phyloP scores from a whole-genome alignment of 768 basidiomycete species.

The Leccinum variicolor region DNA sequence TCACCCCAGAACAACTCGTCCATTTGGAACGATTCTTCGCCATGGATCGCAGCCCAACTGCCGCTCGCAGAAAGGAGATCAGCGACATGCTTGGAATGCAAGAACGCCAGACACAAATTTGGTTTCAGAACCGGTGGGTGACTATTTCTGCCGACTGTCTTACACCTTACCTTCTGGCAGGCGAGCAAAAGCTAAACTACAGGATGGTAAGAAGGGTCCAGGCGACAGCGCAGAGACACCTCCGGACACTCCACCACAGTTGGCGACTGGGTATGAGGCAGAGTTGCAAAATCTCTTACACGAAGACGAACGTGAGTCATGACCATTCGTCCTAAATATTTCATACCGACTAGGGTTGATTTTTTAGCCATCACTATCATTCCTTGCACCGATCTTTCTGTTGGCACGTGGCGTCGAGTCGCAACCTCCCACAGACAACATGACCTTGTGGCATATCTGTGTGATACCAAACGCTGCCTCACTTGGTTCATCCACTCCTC shows the following conservation, averaged over 20 bases:
- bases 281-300: conserved; percentile 67
- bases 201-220: conserved; percentile 52
- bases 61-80: conserved; percentile 68
- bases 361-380: conserved; percentile 66
- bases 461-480: conserved; percentile 60
- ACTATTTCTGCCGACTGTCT: not conserved
- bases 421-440: conserved; percentile 50
- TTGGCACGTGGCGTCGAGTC: conserved; percentile 79
- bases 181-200: conserved; percentile 78
- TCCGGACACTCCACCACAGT: conserved; percentile 50
- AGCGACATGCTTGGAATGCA: conserved; percentile 74
- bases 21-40: conserved; percentile 72
- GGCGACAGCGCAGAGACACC: conserved; percentile 35
- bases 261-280: conserved; percentile 49
- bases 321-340: not conserved
- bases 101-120: conserved; percentile 85
- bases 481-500: conserved; percentile 77
- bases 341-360: conserved; percentile 1
- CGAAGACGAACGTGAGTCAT: conserved; percentile 68
- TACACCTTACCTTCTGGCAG: conserved; percentile 34
- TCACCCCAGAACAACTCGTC: conserved; percentile 76
- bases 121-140: conserved; percentile 77
- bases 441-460: conserved; percentile 76
- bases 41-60: conserved; percentile 68
- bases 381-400: conserved; percentile 68